Conservation (phyloP, 1,284 basidiomycete genomes). For the Prillingera fragicola region DNA sequence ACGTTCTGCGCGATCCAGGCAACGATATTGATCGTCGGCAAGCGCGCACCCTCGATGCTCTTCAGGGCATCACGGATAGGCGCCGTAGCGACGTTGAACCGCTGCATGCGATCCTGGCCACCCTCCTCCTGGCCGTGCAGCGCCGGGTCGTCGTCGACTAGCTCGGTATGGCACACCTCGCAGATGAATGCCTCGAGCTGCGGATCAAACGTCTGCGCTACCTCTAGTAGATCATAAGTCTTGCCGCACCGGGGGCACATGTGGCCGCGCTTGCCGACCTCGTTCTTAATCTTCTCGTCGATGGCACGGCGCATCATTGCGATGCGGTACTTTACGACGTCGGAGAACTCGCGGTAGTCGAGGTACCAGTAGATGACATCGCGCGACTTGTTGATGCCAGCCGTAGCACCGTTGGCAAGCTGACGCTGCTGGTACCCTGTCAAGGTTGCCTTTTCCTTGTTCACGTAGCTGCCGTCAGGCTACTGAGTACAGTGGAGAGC, state of each 20-base stretch:
- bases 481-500: background rate
- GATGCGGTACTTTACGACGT: constrained; percentile 95
- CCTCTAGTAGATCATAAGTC: constrained; percentile 80
- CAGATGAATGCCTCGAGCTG: constrained; percentile 30
- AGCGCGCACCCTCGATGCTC: constrained; percentile 65
- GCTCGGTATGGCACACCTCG: constrained; percentile 64
- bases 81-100: constrained; percentile 87
- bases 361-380: constrained; percentile 84
- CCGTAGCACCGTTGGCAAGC: constrained; percentile 5
- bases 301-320: constrained; percentile 89
- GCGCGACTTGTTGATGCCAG: constrained; percentile 12
- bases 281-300: constrained; percentile 74
- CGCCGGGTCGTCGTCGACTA: constrained; percentile 74
- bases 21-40: constrained; percentile 40
- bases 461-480: constrained; percentile 33
- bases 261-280: constrained; percentile 92
- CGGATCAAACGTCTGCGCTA: constrained; percentile 64
- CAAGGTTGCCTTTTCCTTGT: constrained; percentile 40
- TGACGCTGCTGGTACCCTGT: constrained; percentile 27
- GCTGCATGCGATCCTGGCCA: constrained; percentile 84
- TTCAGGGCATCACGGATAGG: constrained; percentile 81
- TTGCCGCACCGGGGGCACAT: constrained; percentile 85
- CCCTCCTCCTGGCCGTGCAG: constrained; percentile 44
- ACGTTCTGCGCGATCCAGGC: constrained; percentile 45
- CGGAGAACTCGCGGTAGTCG: constrained; percentile 89